Base-by-base conservation (phyloP, 2,329 filamentous ascomycete species). In the Tolypocladium nubicola region DNA sequence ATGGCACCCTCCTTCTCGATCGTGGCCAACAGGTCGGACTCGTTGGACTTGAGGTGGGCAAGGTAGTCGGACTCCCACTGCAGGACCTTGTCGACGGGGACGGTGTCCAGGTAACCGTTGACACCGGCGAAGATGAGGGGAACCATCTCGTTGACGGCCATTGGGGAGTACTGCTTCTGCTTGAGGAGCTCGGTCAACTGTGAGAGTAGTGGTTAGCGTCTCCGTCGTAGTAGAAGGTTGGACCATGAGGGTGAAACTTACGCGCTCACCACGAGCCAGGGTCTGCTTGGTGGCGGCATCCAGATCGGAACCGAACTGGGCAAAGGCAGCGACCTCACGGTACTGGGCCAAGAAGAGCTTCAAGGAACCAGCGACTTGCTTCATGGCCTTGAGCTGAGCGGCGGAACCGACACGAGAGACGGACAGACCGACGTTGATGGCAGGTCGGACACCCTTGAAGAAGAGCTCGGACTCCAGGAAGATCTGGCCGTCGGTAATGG, bases 301-400 rank as follows among this genome's bases (percentile, higher is more conserved):
- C 68, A 99, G 83, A 84, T 99, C 94, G 74, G 94, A 99, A 88
- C 94, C 94, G 86, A 99, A 99, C 82, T 99, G 94, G 70, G 94
- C 93, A 80, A 99, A 99, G 69, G 94, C 94, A 72, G 94, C 94
- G 64, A 99, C 94, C 80, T 99, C 94, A 94, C 94, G 94, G 87
- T 99, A 99, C 83, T 99, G 94, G 71, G 94, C 94, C 89, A 99
- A 90, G 91, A 97, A 99, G 70, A 99, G 91, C 87, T 99, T 99
- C 74, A 99, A 84, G 68, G 93, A 97, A 86, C 94, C 94, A 73
- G 94, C 94, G 70, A 99, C 94, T 85, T 99, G 94, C 87, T 99
- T 99, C 94, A 99, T 99, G 81, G 94, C 92, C 90, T 97, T 99
- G 78, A 97, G 86, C 86, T 99, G 94, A 75, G 94, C 94, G 76